Percentiles rank a stretch among this genome's conserved stretches.
Conservation (phyloP, 768 basidiomycete species). For the Ramaria rubella region DNA sequence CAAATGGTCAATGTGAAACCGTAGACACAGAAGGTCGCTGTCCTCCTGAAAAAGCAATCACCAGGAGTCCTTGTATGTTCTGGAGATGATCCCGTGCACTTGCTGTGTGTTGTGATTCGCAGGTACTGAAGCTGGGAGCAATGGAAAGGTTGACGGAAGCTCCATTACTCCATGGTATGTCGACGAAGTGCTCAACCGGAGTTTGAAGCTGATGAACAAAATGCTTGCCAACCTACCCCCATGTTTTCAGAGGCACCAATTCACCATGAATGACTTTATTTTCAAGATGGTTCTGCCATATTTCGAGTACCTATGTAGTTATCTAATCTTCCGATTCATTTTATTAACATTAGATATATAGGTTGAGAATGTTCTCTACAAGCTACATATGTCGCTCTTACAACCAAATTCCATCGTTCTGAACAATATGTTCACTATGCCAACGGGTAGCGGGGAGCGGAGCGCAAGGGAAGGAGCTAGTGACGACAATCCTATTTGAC, state of each 20-base stretch:
- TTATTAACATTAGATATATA: neutral
- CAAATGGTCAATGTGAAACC: conserved; percentile 11
- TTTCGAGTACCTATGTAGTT: neutral
- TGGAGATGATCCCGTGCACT: neutral
- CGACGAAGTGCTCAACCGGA: too few species aligned
- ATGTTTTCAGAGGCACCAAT: neutral
- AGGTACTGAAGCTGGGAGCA: neutral
- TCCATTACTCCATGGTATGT: neutral
- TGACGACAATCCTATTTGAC: neutral
- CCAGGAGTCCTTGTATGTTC: neutral
- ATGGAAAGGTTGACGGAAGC: neutral
- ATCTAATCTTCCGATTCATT: neutral
- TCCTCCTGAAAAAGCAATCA: conserved; percentile 12
- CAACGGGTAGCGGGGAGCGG: neutral
- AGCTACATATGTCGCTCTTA: neutral
- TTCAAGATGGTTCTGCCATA: neutral
- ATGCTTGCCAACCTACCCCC: neutral
- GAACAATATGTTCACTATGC: neutral
- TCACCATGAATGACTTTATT: neutral
- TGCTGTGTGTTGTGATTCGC: neutral
- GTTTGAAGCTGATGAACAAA: neutral
- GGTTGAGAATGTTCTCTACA: neutral
- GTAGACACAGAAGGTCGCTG: conserved; percentile 13
- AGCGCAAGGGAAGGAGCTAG: neutral
- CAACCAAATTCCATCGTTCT: neutral